Evolutionary conservation across 1,284 basidiomycete species (phyloP), one percentile per base, ranked within the genome.

Genomic region (Rhodotorula sp.): DNA sequence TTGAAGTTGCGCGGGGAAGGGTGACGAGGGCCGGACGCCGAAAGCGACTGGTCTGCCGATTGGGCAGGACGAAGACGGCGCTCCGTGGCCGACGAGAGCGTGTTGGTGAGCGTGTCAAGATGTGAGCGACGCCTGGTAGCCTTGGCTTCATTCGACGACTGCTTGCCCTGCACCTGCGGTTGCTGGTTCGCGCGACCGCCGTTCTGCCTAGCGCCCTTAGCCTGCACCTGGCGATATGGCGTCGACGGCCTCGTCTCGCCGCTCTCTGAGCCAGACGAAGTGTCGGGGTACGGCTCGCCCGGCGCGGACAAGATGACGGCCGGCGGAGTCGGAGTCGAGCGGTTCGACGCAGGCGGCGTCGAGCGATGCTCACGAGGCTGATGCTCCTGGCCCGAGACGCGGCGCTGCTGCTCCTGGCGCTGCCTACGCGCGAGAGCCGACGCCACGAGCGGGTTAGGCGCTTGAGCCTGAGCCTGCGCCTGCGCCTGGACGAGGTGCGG

Each of bases 291-390:
- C 7, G 72, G 66, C 56, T 73, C 69, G 36, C 72, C 72, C 27
- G 72, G 72, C n/a, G 66, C 64, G 15, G 66, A 68, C 19, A 73
- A 67, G 69, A 73, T 71, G 2, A 73, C 55, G 9, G 72, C 69
- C 0, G 72, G 72, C 15, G 72, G 68, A 1, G 68, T 62, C 20
- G 68, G 68, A 22, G 54, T 65, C 59, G 55, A 36, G 10, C 56
- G 67, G n/a, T 27, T n/a, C 32, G 64, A 54, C 19, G 61, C 52
- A 32, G 55, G 52, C n/a, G 44, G 52, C 48, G 48, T 48, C 54
- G 46, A 36, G 56, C n/a, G 47, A 20, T 20, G 36, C 62, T 55
- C 32, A 46, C 46, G 62, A 24, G 62, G 52, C 34, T 57, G 36
- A 22, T n/a, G 17, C 13, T 36, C 48, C 47, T n/a, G 36, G 20